Evolutionary conservation across 2,329 filamentous ascomycete species (phyloP).

Genomic region (Emericellopsis atlantica): DNA sequence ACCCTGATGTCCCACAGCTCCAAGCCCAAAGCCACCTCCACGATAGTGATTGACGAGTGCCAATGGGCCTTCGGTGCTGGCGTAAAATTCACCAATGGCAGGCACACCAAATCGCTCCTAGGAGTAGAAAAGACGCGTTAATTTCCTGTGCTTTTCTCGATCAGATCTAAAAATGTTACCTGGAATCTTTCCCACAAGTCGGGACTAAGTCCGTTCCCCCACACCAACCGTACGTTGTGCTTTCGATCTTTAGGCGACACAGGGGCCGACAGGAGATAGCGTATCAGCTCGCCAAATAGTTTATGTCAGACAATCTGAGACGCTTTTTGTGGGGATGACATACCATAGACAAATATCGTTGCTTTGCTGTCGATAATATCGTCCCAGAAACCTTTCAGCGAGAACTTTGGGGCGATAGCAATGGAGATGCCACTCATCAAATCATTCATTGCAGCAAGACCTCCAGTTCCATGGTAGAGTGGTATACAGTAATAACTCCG

Average conservation of each 20-base stretch:
- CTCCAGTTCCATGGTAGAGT: slow-evolving; percentile 64
- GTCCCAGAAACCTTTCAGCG: slow-evolving; percentile 56
- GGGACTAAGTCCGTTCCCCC: slow-evolving; percentile 54
- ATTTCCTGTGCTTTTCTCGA: too few species aligned
- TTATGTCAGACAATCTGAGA: slow-evolving; percentile 33
- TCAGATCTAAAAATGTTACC: too few species aligned
- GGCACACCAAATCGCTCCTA: slow-evolving; percentile 46
- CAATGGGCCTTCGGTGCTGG: slow-evolving; percentile 62
- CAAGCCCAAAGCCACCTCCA: slow-evolving; percentile 45
- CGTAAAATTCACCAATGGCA: slow-evolving; percentile 63
- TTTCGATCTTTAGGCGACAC: slow-evolving; percentile 46
- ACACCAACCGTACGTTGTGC: slow-evolving; percentile 46
- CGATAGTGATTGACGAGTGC: slow-evolving; percentile 44
- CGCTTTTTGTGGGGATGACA: too few species aligned
- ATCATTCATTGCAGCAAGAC: slow-evolving; percentile 42
- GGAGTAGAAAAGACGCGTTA: too few species aligned
- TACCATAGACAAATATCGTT: slow-evolving; percentile 39
- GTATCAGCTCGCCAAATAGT: slow-evolving; percentile 60
- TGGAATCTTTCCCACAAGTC: slow-evolving; percentile 57
- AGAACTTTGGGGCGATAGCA: slow-evolving; percentile 56
- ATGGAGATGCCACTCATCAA: slow-evolving; percentile 39
- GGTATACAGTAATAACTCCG: slow-evolving; percentile 69
- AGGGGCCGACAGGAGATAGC: slow-evolving; percentile 59
- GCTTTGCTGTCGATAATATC: slow-evolving; percentile 56
- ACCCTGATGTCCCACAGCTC: slow-evolving; percentile 61